Evolutionary conservation across 1,284 basidiomycete genomes (phyloP).

Genomic region (Pyrrhoderma lamaoense): DNA sequence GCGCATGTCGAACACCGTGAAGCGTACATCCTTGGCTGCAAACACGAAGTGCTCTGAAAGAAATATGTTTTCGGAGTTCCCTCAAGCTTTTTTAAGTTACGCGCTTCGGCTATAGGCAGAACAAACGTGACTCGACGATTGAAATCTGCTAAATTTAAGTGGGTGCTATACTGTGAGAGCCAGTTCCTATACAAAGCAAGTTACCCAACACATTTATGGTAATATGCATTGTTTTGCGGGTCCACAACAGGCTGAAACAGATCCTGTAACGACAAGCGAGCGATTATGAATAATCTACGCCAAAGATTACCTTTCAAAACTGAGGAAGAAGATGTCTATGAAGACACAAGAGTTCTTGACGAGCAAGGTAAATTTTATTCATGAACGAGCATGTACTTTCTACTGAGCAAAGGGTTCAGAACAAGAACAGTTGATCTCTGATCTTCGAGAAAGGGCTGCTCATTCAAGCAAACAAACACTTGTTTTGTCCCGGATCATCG

Average conservation of each 20-base stretch:
- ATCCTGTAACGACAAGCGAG: not conserved
- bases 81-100: too few relatives aligned
- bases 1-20: constrained; percentile 5
- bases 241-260: too few relatives aligned
- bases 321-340: not conserved
- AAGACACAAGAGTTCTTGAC: constrained; percentile 5
- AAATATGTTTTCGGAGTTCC: too few relatives aligned
- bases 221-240: too few relatives aligned
- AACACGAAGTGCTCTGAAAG: too few relatives aligned
- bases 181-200: not conserved
- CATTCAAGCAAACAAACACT: not conserved
- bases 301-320: constrained; percentile 11
- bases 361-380: constrained; percentile 8
- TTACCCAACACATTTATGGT: too few relatives aligned
- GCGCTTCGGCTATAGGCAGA: not conserved
- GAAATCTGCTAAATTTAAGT: constrained; percentile 6
- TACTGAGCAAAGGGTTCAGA: constrained; percentile 4
- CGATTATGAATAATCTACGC: constrained; percentile 8
- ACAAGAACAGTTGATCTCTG: constrained; percentile 12
- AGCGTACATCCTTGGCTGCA: constrained; percentile 7
- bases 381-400: not conserved
- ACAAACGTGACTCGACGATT: not conserved
- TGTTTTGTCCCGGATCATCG: not conserved
- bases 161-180: not conserved
- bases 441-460: constrained; percentile 3